Evolutionary conservation across 257 asterid species (phyloP).

Genomic region (Nicotiana benthamiana): DNA sequence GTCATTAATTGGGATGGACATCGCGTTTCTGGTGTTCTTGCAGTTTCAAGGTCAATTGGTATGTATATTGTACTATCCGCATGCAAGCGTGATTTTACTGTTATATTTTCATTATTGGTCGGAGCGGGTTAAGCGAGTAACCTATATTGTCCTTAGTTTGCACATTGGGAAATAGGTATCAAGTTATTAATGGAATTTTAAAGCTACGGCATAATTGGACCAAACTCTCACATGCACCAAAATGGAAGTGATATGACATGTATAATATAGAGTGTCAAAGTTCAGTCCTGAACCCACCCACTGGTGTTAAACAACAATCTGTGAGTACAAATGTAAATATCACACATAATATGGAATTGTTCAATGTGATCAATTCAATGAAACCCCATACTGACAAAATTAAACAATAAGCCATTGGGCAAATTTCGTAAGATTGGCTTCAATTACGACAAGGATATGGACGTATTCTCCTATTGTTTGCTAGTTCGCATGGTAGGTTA

Average conservation of each 20-base stretch:
- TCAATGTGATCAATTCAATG: neutral
- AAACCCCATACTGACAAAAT: neutral
- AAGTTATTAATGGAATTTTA: neutral
- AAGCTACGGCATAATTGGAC: neutral
- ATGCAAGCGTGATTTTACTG: neutral
- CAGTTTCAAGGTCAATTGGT: constrained; percentile 78
- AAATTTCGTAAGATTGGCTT: neutral
- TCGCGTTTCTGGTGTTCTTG: constrained; percentile 78
- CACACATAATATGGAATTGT: neutral
- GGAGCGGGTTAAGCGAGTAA: constrained; percentile 1
- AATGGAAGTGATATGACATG: neutral
- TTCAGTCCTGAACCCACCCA: neutral
- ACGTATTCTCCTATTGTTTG: neutral
- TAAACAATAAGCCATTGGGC: neutral
- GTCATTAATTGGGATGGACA: constrained; percentile 74
- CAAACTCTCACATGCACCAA: neutral
- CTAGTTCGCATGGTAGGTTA: neutral
- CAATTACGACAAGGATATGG: neutral
- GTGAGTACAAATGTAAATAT: neutral
- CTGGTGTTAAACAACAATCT: neutral
- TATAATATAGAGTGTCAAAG: neutral
- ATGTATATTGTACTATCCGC: constrained; percentile 12
- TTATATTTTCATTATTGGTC: neutral
- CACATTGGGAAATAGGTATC: neutral
- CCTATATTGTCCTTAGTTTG: neutral